Evolutionary conservation across 179 eudicot species (phyloP).

Genomic region (Spergularia azorica): DNA sequence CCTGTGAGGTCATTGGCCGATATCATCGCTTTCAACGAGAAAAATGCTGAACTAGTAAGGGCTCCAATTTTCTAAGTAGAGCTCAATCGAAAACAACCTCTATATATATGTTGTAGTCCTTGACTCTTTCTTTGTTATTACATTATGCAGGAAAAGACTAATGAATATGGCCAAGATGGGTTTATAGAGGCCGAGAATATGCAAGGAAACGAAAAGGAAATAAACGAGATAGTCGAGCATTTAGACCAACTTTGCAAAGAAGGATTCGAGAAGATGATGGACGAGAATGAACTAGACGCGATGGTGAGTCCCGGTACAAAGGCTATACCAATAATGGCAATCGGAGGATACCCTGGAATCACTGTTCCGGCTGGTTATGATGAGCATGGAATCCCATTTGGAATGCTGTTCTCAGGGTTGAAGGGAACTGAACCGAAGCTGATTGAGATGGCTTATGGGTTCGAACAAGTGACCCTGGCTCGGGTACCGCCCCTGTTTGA

Average conservation of each 20-base stretch:
- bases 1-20: constrained; percentile 57
- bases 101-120: not conserved
- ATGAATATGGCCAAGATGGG: constrained; percentile 51
- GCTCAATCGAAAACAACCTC: not conserved
- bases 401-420: constrained; percentile 59
- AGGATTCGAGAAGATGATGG: constrained; percentile 57
- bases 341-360: constrained; percentile 68
- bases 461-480: constrained; percentile 54
- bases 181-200: constrained; percentile 45
- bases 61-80: not conserved
- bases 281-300: constrained; percentile 51
- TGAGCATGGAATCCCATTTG: constrained; percentile 51
- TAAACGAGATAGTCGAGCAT: constrained; percentile 34
- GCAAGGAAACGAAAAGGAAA: constrained; percentile 48
- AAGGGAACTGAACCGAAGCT: constrained; percentile 59
- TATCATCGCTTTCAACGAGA: constrained; percentile 52
- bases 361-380: constrained; percentile 66
- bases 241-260: constrained; percentile 43
- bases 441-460: constrained; percentile 53
- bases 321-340: constrained; percentile 46
- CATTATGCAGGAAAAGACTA: constrained; percentile 49
- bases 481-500: constrained; percentile 42
- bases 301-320: constrained; percentile 49
- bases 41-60: constrained; percentile 45
- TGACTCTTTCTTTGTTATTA: not conserved